Percentiles rank a stretch among this genome's conserved stretches.
Evolutionary conservation across 257 asterid genomes (phyloP).

Genomic region (Salvia hispanica): DNA sequence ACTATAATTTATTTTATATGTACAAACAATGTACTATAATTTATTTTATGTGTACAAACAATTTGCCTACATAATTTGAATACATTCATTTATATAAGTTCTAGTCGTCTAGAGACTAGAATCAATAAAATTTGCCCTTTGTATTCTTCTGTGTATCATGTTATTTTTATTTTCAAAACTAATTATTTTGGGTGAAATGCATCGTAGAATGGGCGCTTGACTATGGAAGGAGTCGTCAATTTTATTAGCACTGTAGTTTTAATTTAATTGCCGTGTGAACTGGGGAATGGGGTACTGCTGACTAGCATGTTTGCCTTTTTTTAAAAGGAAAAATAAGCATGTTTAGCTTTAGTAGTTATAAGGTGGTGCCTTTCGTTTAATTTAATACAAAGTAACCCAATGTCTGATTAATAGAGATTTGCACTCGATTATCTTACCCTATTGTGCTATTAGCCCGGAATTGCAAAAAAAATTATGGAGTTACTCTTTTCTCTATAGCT

Average conservation of each 20-base stretch:
- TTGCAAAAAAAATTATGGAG: not conserved
- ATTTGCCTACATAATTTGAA: too few species aligned
- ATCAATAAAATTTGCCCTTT: too few species aligned
- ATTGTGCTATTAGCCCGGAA: not conserved
- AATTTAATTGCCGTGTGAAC: constrained; percentile 20
- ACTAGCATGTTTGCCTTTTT: too few species aligned
- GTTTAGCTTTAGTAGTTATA: constrained; percentile 15
- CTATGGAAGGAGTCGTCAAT: constrained; percentile 7
- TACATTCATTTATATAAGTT: too few species aligned
- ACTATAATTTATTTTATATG: too few species aligned
- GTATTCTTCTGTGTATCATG: too few species aligned
- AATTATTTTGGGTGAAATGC: not conserved
- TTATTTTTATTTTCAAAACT: not conserved
- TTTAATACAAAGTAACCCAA: constrained; percentile 2
- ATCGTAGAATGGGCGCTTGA: not conserved
- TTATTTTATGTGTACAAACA: too few species aligned
- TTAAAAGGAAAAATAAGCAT: not conserved
- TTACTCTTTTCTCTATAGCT: not conserved
- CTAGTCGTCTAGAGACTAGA: too few species aligned
- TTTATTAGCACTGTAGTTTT: not conserved
- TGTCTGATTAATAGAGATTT: constrained; percentile 16
- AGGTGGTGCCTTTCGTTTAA: not conserved
- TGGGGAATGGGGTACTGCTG: constrained; percentile 4
- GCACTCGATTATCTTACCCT: constrained; percentile 22
- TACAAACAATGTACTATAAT: too few species aligned